phyloP scores from a whole-genome alignment of 352 stramenopile species.

The Globisporangium paroecandrum region DNA sequence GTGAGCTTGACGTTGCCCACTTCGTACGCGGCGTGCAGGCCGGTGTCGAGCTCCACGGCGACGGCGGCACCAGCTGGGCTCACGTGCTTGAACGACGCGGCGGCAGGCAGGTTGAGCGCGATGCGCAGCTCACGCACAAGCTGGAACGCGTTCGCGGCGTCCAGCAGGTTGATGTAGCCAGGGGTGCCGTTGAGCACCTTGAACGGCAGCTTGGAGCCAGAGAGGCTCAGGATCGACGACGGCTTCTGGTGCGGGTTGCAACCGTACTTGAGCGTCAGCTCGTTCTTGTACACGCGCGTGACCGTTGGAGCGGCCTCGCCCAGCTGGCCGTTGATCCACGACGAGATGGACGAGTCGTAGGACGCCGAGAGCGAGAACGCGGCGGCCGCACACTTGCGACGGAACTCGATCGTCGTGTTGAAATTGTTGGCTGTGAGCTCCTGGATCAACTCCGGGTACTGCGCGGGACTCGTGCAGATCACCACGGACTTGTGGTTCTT shows the following conservation, averaged over 20 bases:
- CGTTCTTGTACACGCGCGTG: conserved; percentile 95
- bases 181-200: conserved; percentile 90
- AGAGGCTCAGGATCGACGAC: conserved; percentile 73
- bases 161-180: conserved; percentile 99
- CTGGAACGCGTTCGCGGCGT: conserved; percentile 99
- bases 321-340: conserved; percentile 94
- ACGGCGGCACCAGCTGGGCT: conserved; percentile 96
- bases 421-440: conserved; percentile 90
- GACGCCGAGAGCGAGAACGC: conserved; percentile 80
- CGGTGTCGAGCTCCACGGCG: conserved; percentile 93
- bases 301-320: conserved; percentile 62
- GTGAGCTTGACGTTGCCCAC: conserved; percentile 91
- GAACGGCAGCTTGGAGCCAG: conserved; percentile 80
- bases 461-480: conserved; percentile 94
- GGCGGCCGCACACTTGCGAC: conserved; percentile 74
- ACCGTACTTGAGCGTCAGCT: conserved; percentile 93
- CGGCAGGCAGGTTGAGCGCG: conserved; percentile 92
- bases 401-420: conserved; percentile 91
- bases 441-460: conserved; percentile 94
- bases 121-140: conserved; percentile 96
- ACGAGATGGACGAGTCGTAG: conserved; percentile 98
- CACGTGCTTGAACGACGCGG: conserved; percentile 99
- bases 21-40: conserved; percentile 95
- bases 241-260: conserved; percentile 99
- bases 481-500: conserved; percentile 99